phyloP scores from a whole-genome alignment of 495 filamentous ascomycete genomes.

The Penicillium lividum region DNA sequence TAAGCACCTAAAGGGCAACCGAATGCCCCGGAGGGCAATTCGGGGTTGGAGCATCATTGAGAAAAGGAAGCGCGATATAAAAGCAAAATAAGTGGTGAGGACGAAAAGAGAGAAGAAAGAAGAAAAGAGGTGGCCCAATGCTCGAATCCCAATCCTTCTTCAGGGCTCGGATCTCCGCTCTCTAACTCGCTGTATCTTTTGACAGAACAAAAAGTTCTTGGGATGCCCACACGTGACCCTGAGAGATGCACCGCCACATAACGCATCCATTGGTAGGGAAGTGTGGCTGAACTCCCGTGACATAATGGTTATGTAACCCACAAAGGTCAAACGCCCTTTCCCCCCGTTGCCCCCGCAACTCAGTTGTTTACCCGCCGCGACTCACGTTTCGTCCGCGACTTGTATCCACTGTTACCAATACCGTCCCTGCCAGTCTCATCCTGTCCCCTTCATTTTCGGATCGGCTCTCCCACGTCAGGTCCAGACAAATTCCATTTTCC shows the following conservation, averaged over 20 bases:
- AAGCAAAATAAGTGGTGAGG: not conserved
- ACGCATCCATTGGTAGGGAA: not conserved
- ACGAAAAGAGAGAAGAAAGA: not conserved
- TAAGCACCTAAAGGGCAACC: constrained; percentile 49
- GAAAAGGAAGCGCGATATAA: not conserved
- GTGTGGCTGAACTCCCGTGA: not conserved
- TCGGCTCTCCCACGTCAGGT: constrained; percentile 17
- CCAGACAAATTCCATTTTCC: constrained; percentile 14
- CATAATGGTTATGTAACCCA: not conserved
- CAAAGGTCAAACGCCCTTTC: constrained; percentile 9
- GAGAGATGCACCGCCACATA: not conserved
- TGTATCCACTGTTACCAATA: constrained; percentile 29
- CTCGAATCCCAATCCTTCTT: constrained; percentile 4
- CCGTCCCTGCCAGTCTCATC: constrained; percentile 14
- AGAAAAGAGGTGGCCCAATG: constrained; percentile 5
- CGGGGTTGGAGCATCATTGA: constrained; percentile 65
- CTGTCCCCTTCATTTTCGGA: constrained; percentile 30
- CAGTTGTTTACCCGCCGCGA: constrained; percentile 20
- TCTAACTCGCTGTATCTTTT: not conserved
- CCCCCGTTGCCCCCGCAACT: constrained; percentile 17
- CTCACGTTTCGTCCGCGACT: constrained; percentile 26
- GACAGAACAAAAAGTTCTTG: constrained; percentile 6
- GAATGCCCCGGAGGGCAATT: constrained; percentile 53
- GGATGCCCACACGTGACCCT: not conserved
- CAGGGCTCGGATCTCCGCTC: constrained; percentile 5